Evolutionary conservation across 805 yeast genomes (phyloP).

Genomic region (Metschnikowia sp.): DNA sequence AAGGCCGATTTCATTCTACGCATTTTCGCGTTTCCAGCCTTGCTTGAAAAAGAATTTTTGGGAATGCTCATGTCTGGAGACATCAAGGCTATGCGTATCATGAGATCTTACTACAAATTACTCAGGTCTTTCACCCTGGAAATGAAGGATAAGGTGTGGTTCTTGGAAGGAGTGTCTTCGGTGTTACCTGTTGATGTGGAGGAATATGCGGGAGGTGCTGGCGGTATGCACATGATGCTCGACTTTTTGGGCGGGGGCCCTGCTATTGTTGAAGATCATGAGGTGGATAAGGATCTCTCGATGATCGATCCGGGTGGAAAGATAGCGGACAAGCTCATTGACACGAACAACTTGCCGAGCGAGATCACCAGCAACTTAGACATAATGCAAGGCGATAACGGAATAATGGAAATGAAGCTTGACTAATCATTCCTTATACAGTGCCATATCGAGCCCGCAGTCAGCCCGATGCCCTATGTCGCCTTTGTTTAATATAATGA

Average conservation of each 20-base stretch:
- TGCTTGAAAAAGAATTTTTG: slow-evolving; percentile 76
- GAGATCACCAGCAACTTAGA: slow-evolving; percentile 50
- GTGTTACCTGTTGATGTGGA: slow-evolving; percentile 91
- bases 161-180: slow-evolving; percentile 75
- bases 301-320: slow-evolving; percentile 44
- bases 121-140: slow-evolving; percentile 79
- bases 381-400: slow-evolving; percentile 47
- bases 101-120: slow-evolving; percentile 82
- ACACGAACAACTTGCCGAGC: slow-evolving; percentile 56
- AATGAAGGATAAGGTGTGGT: slow-evolving; percentile 90
- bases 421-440: neutral
- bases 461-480: too few relatives aligned
- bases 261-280: slow-evolving; percentile 35
- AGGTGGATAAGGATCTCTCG: slow-evolving; percentile 37
- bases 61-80: slow-evolving; percentile 82
- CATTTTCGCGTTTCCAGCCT: slow-evolving; percentile 90
- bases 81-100: slow-evolving; percentile 81
- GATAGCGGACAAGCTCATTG: slow-evolving; percentile 46
- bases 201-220: slow-evolving; percentile 80
- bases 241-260: slow-evolving; percentile 76
- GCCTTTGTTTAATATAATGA: too few relatives aligned
- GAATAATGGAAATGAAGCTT: slow-evolving; percentile 34
- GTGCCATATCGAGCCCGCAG: too few relatives aligned
- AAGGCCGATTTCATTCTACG: slow-evolving; percentile 83
- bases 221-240: slow-evolving; percentile 90